Conservation (phyloP, 2,329 filamentous ascomycete genomes). For the Xylariaceae sp. region DNA sequence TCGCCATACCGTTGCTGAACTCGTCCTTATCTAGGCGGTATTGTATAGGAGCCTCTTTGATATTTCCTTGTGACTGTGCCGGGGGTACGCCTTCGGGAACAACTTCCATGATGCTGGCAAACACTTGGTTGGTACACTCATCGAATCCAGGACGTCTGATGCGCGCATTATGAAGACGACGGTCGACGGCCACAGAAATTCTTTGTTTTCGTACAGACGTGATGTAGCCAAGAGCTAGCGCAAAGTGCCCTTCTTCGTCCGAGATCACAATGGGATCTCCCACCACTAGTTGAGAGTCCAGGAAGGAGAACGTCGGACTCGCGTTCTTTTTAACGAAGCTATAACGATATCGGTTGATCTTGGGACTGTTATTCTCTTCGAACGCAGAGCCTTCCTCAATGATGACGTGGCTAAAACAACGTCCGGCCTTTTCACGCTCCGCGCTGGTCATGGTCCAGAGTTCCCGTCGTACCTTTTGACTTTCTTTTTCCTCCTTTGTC, state of each 20-base stretch:
- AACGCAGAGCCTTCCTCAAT: constrained; percentile 72
- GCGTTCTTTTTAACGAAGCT: constrained; percentile 69
- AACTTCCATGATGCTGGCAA: constrained; percentile 88
- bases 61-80: constrained; percentile 49
- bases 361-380: constrained; percentile 65
- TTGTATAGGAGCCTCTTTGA: constrained; percentile 53
- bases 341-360: constrained; percentile 90
- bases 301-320: constrained; percentile 68
- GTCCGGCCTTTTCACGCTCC: constrained; percentile 80
- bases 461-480: constrained; percentile 80
- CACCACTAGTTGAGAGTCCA: constrained; percentile 80
- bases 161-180: constrained; percentile 80
- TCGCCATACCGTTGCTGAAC: constrained; percentile 96
- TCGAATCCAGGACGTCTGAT: constrained; percentile 74
- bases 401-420: constrained; percentile 84
- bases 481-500: constrained; percentile 90
- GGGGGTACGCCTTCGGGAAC: constrained; percentile 51
- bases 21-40: constrained; percentile 97
- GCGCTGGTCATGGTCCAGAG: constrained; percentile 93
- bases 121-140: constrained; percentile 72
- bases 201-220: constrained; percentile 68
- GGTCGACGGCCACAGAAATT: constrained; percentile 86
- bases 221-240: constrained; percentile 87
- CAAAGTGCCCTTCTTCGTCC: constrained; percentile 92
- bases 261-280: constrained; percentile 96